Evolutionary conservation across 192 early-diverging fungal species (phyloP).

Genomic region (Coemansia sp.): DNA sequence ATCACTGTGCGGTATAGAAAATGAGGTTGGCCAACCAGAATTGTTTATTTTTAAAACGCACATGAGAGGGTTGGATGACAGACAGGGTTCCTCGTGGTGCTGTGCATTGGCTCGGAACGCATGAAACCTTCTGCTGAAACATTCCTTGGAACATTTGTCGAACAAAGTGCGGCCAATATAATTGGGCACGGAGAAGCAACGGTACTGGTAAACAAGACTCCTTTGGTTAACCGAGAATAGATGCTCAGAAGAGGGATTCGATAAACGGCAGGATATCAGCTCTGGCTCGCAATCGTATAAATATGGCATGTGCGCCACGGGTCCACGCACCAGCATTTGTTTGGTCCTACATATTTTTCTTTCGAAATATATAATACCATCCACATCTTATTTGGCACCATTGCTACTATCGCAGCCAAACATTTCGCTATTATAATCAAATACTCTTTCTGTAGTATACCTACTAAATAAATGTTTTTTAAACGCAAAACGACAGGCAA

Average conservation of each 20-base stretch:
- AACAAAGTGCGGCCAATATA: conserved; percentile 1
- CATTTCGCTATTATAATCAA: background rate
- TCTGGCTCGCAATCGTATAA: background rate
- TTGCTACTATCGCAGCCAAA: background rate
- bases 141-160: conserved; percentile 2
- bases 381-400: background rate
- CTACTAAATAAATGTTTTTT: conserved; percentile 19
- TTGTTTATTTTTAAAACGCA: background rate
- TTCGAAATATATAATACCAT: background rate
- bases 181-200: background rate
- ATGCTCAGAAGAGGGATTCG: background rate
- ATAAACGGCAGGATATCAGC: background rate
- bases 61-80: too few species aligned
- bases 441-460: conserved; percentile 5
- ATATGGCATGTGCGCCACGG: background rate
- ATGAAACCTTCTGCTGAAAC: background rate
- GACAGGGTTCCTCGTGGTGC: background rate
- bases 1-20: background rate
- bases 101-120: conserved; percentile 1
- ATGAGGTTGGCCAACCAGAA: background rate
- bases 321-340: too few species aligned
- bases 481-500: conserved; percentile 10
- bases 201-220: background rate
- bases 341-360: background rate
- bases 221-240: conserved; percentile 1